Conservation (phyloP, 1,284 basidiomycete genomes). For the Mycena citricolor region DNA sequence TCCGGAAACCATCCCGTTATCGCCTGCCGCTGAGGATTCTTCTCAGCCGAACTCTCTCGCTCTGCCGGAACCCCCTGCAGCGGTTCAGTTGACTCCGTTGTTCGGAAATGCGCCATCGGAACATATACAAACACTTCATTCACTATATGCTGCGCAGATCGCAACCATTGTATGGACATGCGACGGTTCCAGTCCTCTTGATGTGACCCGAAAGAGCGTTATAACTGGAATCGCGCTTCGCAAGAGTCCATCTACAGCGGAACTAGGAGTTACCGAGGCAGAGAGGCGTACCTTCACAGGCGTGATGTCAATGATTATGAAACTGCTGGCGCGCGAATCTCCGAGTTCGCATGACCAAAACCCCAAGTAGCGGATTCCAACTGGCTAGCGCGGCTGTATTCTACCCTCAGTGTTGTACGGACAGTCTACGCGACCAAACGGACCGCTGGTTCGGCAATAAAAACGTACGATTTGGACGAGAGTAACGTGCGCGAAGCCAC, state of each 20-base stretch:
- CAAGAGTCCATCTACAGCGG: conserved; percentile 36
- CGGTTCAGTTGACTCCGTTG: conserved; percentile 72
- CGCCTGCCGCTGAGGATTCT: conserved; percentile 41
- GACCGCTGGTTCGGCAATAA: too few relatives aligned
- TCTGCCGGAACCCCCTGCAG: conserved; percentile 70
- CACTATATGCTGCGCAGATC: conserved; percentile 82
- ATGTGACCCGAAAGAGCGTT: conserved; percentile 49
- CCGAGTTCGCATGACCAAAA: neutral
- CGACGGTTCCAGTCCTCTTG: conserved; percentile 41
- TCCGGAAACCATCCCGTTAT: conserved; percentile 64
- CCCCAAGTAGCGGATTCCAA: conserved; percentile 10
- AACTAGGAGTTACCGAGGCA: conserved; percentile 35
- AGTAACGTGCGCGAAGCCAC: neutral
- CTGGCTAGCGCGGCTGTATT: conserved; percentile 6
- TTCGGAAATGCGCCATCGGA: conserved; percentile 71
- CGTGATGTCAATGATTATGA: conserved; percentile 66
- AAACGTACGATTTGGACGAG: conserved; percentile 13
- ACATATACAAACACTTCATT: conserved; percentile 69
- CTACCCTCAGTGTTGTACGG: too few relatives aligned
- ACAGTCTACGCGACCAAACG: too few relatives aligned
- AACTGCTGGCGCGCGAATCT: conserved; percentile 35
- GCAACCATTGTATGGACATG: conserved; percentile 80
- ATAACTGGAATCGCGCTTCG: conserved; percentile 70
- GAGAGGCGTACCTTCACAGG: conserved; percentile 64
- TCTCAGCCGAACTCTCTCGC: conserved; percentile 34